Evolutionary conservation across 805 yeast species (phyloP), one percentile per base, ranked within the genome.

Genomic region (Metschnikowia reukaufii): DNA sequence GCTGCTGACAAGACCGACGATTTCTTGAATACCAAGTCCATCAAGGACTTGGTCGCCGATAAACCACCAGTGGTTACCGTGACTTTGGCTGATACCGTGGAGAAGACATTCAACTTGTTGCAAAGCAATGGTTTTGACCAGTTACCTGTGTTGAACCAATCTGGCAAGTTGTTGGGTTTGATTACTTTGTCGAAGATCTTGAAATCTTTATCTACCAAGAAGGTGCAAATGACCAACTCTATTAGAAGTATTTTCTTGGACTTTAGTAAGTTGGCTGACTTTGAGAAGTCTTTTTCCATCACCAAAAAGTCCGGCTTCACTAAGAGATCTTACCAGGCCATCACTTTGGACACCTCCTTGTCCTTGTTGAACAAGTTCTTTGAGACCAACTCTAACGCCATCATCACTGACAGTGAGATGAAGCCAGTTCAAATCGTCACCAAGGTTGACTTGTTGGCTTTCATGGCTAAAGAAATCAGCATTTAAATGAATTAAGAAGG

Each of bases 391-490:
- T 86, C 95, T 10, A 82, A 87, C 55, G 96, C 94, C 31, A 79
- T 88, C 58, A 86, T 88, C 48, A 87, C 95, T 39, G 91, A 85
- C 59, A 69, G 67, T 4, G 82, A 83, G 34, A 73, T 77, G 61
- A 83, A 78, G 60, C 94, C 96, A 40, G 76, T 86, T 39, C 92
- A 88, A 65, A 84, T 88, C 49, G 96, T 87, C 48, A 88, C 96
- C 50, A 88, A 88, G 74, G 92, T 88, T 61, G 96, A 88, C 66
- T 75, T 88, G 64, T 74, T 88, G 58, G 78, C 85, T 4, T 75
- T 61, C 62, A 65, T 75, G 59, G 68, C 78, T 44, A 70, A 71
- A 52, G 66, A 70, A 32, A 32, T 48, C 39, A 38, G 47, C 31
- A 12, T 33, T 10, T 44, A 33, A 21, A 16, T 9, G 13, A 2